Conservation (phyloP, 2,329 filamentous ascomycete genomes). For the Colletotrichum sublineola region DNA sequence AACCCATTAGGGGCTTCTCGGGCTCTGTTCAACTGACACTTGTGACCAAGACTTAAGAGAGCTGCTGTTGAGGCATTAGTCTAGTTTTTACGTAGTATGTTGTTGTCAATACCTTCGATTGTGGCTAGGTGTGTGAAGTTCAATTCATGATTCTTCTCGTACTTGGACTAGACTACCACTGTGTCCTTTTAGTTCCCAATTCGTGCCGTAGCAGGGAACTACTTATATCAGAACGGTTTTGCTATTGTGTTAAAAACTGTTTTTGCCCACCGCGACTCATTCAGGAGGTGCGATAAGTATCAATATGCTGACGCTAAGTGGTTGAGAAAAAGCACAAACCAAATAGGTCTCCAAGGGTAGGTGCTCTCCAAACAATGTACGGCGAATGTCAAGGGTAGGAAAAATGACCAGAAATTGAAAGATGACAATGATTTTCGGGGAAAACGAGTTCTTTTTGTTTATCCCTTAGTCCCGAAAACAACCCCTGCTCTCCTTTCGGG, state of each 20-base stretch:
- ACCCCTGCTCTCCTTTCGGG: neutral
- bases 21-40: too few relatives aligned
- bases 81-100: too few relatives aligned
- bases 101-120: too few relatives aligned
- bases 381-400: neutral
- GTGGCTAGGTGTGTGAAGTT: too few relatives aligned
- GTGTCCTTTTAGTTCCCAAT: too few relatives aligned
- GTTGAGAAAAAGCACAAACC: neutral
- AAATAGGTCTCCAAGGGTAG: neutral
- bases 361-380: neutral
- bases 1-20: too few relatives aligned
- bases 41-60: too few relatives aligned
- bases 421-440: neutral
- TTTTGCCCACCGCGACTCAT: neutral
- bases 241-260: accelerated
- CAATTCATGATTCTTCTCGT: too few relatives aligned
- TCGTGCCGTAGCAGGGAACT: neutral
- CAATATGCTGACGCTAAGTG: neutral
- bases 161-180: too few relatives aligned
- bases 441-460: neutral
- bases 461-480: neutral
- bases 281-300: neutral
- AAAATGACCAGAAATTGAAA: neutral
- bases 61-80: too few relatives aligned
- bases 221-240: neutral